Percentiles rank a stretch among this genome's conserved stretches.
These are phyloP conservation scores for Amanita subjunquillea DNA, from an alignment of 768 basidiomycete species.

Conservation along the genomic window DNA sequence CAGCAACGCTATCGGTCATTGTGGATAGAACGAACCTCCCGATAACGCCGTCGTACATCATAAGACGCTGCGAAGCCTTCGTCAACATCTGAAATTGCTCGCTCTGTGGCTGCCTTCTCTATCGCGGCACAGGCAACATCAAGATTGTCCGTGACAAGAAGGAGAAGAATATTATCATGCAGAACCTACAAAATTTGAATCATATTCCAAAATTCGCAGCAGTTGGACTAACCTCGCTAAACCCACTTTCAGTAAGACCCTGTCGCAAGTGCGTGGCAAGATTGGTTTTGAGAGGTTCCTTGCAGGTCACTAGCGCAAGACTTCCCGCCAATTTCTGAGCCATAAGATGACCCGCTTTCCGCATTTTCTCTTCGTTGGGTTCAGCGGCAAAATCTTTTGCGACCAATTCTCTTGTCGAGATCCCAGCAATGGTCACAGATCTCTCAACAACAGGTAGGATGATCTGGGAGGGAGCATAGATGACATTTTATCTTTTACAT, in stretches of 20 bases:
- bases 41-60: conserved; percentile 74
- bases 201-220: conserved; percentile 6
- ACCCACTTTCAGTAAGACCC: conserved; percentile 77
- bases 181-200: conserved; percentile 43
- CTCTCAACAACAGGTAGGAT: conserved; percentile 96
- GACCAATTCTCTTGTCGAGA: conserved; percentile 92
- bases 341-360: conserved; percentile 91
- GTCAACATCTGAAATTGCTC: conserved; percentile 87
- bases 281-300: conserved; percentile 91
- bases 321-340: conserved; percentile 95
- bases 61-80: conserved; percentile 79
- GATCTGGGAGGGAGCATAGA: conserved; percentile 39
- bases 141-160: conserved; percentile 86
- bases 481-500: neutral
- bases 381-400: conserved; percentile 96
- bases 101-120: conserved; percentile 96
- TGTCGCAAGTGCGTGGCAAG: conserved; percentile 83
- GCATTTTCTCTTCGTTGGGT: conserved; percentile 79
- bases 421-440: conserved; percentile 96
- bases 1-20: neutral
- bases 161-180: conserved; percentile 65
- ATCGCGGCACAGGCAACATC: conserved; percentile 91
- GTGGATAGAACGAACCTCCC: conserved; percentile 46
- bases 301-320: conserved; percentile 94
- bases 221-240: conserved; percentile 52